Conservation (phyloP, 2,329 filamentous ascomycete species). For the Apiospora saccharicola region DNA sequence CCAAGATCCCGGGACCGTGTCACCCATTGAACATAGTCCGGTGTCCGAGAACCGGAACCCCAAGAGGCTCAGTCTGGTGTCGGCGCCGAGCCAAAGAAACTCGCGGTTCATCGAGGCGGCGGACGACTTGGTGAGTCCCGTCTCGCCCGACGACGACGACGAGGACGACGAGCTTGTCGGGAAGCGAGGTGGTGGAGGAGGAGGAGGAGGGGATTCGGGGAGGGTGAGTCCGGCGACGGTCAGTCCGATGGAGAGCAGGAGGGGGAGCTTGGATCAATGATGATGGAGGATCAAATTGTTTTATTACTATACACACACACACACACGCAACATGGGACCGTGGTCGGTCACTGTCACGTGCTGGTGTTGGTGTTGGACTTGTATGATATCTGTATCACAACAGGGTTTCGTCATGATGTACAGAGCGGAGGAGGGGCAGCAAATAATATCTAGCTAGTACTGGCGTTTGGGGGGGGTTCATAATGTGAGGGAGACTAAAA, state of each 20-base stretch:
- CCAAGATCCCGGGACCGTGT: background rate
- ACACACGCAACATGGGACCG: too few species aligned
- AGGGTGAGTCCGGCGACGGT: slow-evolving; percentile 21
- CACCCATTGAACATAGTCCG: background rate
- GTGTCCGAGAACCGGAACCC: background rate
- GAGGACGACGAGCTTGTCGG: background rate
- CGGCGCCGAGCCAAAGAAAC: background rate
- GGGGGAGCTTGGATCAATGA: slow-evolving; percentile 18
- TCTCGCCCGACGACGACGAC: background rate
- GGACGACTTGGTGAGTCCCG: background rate
- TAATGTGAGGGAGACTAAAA: background rate
- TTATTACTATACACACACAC: too few species aligned
- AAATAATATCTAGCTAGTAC: background rate
- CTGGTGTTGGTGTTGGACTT: background rate
- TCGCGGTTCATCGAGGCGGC: background rate
- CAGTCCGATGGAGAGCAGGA: slow-evolving; percentile 27
- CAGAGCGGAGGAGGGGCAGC: too few species aligned
- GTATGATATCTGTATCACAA: background rate
- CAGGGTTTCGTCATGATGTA: background rate
- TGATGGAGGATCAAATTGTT: too few species aligned
- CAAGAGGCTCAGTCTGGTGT: background rate
- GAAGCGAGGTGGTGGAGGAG: background rate
- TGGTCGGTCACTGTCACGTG: too few species aligned
- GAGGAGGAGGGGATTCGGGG: slow-evolving; percentile 1
- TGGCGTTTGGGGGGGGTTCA: background rate